A percentile compares a stretch with the other conserved stretches of the same genome.
Conservation (phyloP, 31 red algal genomes). For the Endocladia muricata region DNA sequence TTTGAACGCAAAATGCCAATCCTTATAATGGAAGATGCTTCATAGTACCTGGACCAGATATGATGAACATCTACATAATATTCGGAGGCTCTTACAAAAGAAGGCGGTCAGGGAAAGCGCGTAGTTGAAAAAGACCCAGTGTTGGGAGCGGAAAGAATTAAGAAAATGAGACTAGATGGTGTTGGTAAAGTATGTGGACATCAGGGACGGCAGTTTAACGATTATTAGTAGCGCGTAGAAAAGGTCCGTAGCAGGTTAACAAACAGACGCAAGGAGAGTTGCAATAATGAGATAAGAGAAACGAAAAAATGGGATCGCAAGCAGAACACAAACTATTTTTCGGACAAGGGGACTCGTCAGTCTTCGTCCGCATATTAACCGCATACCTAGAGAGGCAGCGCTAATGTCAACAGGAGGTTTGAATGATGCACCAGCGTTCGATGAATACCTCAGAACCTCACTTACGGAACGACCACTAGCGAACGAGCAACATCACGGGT, state of each 20-base stretch:
- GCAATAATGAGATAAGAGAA: background rate
- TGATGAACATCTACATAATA: too few species aligned
- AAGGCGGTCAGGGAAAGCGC: background rate
- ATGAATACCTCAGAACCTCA: background rate
- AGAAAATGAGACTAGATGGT: background rate
- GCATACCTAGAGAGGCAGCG: constrained; percentile 22
- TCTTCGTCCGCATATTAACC: constrained; percentile 10
- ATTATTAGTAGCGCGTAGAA: background rate
- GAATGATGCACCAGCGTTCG: background rate
- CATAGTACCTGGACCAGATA: background rate
- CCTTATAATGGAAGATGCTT: background rate
- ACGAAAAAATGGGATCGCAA: background rate
- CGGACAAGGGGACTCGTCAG: constrained; percentile 14
- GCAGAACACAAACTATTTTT: constrained; percentile 37
- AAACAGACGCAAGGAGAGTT: background rate
- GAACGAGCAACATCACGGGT: constrained; percentile 24
- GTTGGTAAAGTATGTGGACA: background rate
- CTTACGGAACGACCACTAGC: constrained; percentile 2
- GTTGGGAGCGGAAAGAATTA: background rate
- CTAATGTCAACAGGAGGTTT: constrained; percentile 35
- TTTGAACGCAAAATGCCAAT: background rate
- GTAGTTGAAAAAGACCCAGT: background rate
- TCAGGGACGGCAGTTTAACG: constrained; percentile 24
- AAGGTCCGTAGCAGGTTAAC: constrained; percentile 3
- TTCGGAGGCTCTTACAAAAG: background rate